Percentiles rank a stretch among this genome's conserved stretches.
Conservation (phyloP, 1,284 basidiomycete genomes). For the Cryptococcus jaspeensis region DNA sequence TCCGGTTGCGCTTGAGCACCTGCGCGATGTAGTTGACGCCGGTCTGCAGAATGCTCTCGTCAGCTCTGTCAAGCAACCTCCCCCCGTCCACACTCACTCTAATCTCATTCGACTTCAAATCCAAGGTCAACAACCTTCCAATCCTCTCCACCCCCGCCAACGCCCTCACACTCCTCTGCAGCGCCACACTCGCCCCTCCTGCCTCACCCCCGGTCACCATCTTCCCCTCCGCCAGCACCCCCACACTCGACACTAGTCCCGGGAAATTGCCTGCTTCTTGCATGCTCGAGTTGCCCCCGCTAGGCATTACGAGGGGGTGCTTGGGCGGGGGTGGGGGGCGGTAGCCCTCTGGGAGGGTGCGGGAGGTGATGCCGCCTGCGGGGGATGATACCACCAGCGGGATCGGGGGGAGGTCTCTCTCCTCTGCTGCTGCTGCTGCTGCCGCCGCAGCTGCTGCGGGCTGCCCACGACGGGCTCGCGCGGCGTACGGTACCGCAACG, state of each 20-base stretch:
- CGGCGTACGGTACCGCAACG: constrained; percentile 12
- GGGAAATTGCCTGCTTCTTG: constrained; percentile 26
- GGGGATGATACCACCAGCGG: constrained; percentile 68
- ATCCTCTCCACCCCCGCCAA: constrained; percentile 79
- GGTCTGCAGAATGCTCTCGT: constrained; percentile 51
- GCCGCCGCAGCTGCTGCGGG: neutral
- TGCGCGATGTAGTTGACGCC: constrained; percentile 90
- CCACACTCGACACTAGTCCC: neutral
- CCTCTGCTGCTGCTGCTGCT: constrained; percentile 3
- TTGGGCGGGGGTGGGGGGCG: constrained; percentile 37
- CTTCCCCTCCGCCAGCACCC: constrained; percentile 29
- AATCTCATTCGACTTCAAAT: constrained; percentile 88
- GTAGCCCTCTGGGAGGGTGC: constrained; percentile 56
- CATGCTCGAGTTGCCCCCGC: constrained; percentile 33
- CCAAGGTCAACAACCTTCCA: constrained; percentile 81
- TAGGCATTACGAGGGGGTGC: constrained; percentile 36
- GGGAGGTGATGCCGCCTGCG: constrained; percentile 72
- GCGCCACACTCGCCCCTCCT: constrained; percentile 40
- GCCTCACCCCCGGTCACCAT: constrained; percentile 6
- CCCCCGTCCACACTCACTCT: constrained; percentile 58
- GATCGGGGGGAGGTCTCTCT: constrained; percentile 38
- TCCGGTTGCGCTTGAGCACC: constrained; percentile 92
- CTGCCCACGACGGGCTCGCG: constrained; percentile 11
- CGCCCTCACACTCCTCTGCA: constrained; percentile 69
- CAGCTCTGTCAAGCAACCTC: constrained; percentile 13